phyloP scores from a whole-genome alignment of 176 grass and related monocot genomes.

The Juncus effusus region DNA sequence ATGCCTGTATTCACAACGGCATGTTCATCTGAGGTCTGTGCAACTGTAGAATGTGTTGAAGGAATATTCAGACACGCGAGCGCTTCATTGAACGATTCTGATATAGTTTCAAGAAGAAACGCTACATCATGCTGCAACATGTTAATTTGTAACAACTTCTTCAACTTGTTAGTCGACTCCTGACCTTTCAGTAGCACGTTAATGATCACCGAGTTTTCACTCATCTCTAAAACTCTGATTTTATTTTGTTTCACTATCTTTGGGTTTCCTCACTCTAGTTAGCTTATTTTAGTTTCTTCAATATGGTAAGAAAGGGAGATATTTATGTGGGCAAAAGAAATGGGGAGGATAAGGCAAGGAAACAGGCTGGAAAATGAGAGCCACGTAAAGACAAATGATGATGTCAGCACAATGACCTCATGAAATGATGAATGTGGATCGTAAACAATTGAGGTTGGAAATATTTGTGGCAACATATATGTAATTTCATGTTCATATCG shows the following conservation, averaged over 20 bases:
- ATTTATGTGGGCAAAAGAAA: constrained; percentile 6
- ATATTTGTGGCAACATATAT: too few species aligned
- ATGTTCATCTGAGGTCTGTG: background rate
- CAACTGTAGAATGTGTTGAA: background rate
- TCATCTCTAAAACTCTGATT: background rate
- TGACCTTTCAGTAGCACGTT: background rate
- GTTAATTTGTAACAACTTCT: background rate
- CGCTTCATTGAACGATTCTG: background rate
- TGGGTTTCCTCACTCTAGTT: background rate
- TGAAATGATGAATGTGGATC: background rate
- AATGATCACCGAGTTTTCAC: constrained; percentile 5
- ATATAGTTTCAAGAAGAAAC: background rate
- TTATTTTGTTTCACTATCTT: background rate
- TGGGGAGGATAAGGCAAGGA: constrained; percentile 13
- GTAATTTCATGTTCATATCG: background rate
- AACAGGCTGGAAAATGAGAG: constrained; percentile 13
- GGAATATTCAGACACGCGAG: constrained; percentile 7
- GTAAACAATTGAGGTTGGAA: background rate
- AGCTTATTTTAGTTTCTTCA: background rate
- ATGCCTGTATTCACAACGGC: background rate
- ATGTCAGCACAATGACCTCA: background rate
- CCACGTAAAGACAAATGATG: background rate
- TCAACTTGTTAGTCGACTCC: background rate
- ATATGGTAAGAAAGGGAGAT: background rate
- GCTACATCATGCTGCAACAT: background rate